Evolutionary conservation across 2,329 filamentous ascomycete species (phyloP).

Genomic region (Berkeleyomyces basicola): DNA sequence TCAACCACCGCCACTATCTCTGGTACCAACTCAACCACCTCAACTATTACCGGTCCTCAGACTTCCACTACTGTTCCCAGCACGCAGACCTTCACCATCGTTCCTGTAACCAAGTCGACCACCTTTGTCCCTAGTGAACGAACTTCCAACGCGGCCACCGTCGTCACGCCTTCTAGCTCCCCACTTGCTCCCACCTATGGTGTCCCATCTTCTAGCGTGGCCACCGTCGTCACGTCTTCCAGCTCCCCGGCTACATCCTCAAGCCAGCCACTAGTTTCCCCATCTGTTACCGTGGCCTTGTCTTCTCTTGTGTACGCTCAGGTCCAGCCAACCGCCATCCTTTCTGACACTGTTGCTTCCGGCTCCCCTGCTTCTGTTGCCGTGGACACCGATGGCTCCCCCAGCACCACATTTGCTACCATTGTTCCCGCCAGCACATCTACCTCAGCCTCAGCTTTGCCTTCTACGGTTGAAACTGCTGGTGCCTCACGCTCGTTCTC

Average conservation of each 20-base stretch:
- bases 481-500: not conserved
- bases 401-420: not conserved
- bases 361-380: not conserved
- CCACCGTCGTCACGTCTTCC: not conserved
- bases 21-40: conserved; percentile 21
- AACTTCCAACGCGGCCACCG: no score
- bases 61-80: not conserved
- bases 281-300: not conserved
- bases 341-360: not conserved
- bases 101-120: not conserved
- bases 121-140: not conserved
- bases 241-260: not conserved
- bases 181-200: no score
- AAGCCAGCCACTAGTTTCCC: not conserved
- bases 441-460: not conserved
- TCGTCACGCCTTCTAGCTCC: no score
- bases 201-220: no score
- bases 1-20: not conserved
- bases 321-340: no score
- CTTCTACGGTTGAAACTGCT: not conserved
- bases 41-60: conserved; percentile 17
- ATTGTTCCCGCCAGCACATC: not conserved
- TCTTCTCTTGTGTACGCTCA: not conserved
- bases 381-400: not conserved
- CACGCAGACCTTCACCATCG: not conserved